phyloP scores from a whole-genome alignment of 2,329 filamentous ascomycete genomes.

The Sclerotinia sclerotiorum region DNA sequence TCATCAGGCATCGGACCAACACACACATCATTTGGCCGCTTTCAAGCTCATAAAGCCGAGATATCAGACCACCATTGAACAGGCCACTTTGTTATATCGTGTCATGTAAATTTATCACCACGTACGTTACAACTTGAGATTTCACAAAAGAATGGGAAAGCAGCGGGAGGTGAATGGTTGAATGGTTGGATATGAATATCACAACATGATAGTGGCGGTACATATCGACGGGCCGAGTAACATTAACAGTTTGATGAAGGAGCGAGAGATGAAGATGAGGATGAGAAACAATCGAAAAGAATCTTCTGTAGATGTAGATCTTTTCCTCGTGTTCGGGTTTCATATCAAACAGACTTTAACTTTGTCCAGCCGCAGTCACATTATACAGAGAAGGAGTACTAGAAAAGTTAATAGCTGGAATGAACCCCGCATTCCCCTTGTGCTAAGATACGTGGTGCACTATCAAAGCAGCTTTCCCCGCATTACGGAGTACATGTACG shows the following conservation, averaged over 20 bases:
- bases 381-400: too few relatives aligned
- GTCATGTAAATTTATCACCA: neutral
- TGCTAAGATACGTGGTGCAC: neutral
- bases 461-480: constrained; percentile 5
- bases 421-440: neutral
- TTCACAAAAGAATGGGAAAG: neutral
- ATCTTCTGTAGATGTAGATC: neutral
- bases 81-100: neutral
- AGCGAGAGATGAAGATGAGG: too few relatives aligned
- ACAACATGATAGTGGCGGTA: neutral
- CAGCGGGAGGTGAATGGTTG: too few relatives aligned
- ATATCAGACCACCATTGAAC: constrained; percentile 10
- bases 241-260: too few relatives aligned
- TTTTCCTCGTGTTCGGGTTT: neutral
- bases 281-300: neutral
- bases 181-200: neutral
- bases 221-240: neutral
- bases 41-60: neutral
- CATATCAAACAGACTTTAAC: too few relatives aligned
- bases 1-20: neutral
- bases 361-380: too few relatives aligned
- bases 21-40: neutral
- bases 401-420: neutral
- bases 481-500: neutral
- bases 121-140: too few relatives aligned